Conservation (phyloP, 176 grass and related monocot species). For the Urochloa ruziziensis region DNA sequence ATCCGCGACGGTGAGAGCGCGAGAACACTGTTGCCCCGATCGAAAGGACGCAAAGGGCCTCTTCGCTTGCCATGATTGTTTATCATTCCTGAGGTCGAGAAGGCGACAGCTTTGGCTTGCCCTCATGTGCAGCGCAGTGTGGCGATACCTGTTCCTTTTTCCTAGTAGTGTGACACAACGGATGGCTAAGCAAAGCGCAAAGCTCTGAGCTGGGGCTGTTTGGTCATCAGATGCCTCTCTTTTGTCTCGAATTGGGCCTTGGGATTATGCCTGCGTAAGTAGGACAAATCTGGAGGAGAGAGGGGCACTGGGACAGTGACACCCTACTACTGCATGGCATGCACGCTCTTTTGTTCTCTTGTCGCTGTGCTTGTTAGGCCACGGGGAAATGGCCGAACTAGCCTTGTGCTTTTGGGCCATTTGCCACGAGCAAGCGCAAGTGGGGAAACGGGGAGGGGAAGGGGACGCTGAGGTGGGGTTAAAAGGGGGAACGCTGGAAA, state of each 20-base stretch:
- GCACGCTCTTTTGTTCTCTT: conserved; percentile 28
- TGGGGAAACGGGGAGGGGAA: background rate
- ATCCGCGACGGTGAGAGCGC: background rate
- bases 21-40: background rate
- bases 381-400: background rate
- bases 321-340: background rate
- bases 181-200: background rate
- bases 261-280: conserved; percentile 14
- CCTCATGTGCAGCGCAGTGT: conserved; percentile 31
- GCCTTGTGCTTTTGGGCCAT: background rate
- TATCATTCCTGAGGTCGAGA: conserved; percentile 36
- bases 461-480: conserved; percentile 10
- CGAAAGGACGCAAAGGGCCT: conserved; percentile 25
- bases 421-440: background rate
- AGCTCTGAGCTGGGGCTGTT: background rate
- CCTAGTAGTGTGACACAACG: background rate
- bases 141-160: background rate
- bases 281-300: conserved; percentile 47
- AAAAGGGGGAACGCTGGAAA: conserved; percentile 25
- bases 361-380: conserved; percentile 8
- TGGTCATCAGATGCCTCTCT: conserved; percentile 30
- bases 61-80: conserved; percentile 26
- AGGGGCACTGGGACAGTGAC: conserved; percentile 21
- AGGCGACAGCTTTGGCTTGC: conserved; percentile 32
- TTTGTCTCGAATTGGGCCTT: conserved; percentile 17